Percentiles rank a stretch among this genome's conserved stretches.
Evolutionary conservation across 495 filamentous ascomycete genomes (phyloP).

Genomic region (Penicillium mononematosum): DNA sequence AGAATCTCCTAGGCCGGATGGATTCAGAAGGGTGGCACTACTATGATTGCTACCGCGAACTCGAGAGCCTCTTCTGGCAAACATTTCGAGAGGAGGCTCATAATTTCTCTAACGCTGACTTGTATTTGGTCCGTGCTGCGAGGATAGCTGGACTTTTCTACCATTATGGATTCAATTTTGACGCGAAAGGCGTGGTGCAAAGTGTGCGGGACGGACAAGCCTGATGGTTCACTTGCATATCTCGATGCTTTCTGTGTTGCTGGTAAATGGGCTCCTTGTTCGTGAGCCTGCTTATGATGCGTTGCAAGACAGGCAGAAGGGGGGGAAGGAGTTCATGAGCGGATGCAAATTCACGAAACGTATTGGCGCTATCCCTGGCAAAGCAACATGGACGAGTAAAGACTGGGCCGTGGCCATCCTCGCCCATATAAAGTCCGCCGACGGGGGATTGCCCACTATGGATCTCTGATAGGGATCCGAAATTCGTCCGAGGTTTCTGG

Average conservation of each 20-base stretch:
- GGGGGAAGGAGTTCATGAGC: no score
- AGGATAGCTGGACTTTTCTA: slow-evolving; percentile 22
- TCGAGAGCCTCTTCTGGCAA: slow-evolving; percentile 29
- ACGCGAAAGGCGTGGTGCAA: slow-evolving; percentile 13
- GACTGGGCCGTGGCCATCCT: no score
- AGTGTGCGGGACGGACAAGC: slow-evolving; percentile 13
- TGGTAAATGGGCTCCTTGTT: no score
- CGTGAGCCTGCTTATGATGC: no score
- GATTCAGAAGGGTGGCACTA: slow-evolving; percentile 40
- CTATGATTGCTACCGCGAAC: slow-evolving; percentile 19
- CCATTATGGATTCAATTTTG: slow-evolving; percentile 24
- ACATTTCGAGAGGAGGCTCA: slow-evolving; percentile 19
- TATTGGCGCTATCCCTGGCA: no score
- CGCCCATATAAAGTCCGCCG: no score
- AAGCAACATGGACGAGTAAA: no score
- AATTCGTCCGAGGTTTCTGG: no score
- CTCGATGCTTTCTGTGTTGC: slow-evolving; percentile 22
- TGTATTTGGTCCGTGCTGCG: slow-evolving; percentile 15
- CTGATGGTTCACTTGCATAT: slow-evolving; percentile 16
- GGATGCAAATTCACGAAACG: no score
- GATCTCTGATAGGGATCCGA: no score
- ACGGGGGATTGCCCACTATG: no score
- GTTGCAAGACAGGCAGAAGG: no score
- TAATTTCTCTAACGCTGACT: slow-evolving; percentile 18
- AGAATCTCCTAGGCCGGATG: slow-evolving; percentile 41